Evolutionary conservation across 2,329 filamentous ascomycete species (phyloP), one percentile per base, ranked within the genome.

Genomic region (Penicillium hesseltinei): DNA sequence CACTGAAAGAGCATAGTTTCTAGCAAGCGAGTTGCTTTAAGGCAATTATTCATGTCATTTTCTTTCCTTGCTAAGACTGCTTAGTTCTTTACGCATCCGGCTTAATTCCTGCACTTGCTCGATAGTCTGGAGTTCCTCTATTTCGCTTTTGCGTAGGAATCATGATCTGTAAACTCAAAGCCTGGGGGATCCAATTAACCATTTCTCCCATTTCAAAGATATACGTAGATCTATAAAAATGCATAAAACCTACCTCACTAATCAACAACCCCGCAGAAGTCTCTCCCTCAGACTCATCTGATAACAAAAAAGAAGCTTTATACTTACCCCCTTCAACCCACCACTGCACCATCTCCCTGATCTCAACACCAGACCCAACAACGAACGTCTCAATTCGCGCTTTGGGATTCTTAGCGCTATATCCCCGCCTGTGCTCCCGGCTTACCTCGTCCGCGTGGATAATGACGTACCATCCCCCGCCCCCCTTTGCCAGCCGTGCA

Each of bases 401-500:
- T 7, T 44, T 45, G 13, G 25, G 23, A 13, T 27, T 27, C 23
- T 31, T 15, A 3, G 31, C 31, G 31, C 31, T 33, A 33, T 0
- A 33, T 33, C 31, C 31, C 11, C 7, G 9, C 10, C 11, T 9
- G 11, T 43, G 19, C 11, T 21, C 10, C 7, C 3, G 5, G 5
- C 10, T 5, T 19, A 50, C 25, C 35, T 50, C 36, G 8, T 50
- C 25, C 10, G 80, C 80, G 62, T 88, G 84, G 33, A 90, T 81
- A 1, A 89, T 66, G 2, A 89, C 82, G 69, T 90, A 89, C 17
- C 81, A 73, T 0, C 85, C 85, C 87, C 0, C 86, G 73, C 0
- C 87, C 87, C 87, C 9, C 79, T 76, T 66, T 89, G 86, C 25
- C 88, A 75, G 0, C 85, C 87, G 69, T 90, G 87, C 27, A 89